Evolutionary conservation across 352 stramenopile genomes (phyloP).

Genomic region (Aphanomyces astaci): DNA sequence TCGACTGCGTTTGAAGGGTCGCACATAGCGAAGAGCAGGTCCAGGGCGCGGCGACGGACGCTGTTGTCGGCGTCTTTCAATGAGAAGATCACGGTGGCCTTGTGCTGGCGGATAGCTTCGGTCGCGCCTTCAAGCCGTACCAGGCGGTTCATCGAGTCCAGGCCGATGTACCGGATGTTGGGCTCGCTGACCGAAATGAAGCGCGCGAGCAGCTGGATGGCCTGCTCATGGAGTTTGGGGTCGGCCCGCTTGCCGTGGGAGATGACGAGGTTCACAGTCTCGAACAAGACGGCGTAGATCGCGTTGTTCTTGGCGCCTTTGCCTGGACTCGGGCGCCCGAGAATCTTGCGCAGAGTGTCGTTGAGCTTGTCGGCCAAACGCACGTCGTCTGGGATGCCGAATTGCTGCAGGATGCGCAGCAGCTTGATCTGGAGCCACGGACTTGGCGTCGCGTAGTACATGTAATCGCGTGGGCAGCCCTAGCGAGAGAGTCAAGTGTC

Average conservation of each 20-base stretch:
- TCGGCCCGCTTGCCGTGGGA: conserved; percentile 84
- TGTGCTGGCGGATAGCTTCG: conserved; percentile 89
- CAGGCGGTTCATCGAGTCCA: conserved; percentile 95
- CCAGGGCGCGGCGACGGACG: conserved; percentile 90
- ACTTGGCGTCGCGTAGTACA: conserved; percentile 96
- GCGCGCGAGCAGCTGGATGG: conserved; percentile 90
- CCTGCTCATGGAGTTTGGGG: conserved; percentile 81
- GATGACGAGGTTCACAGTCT: conserved; percentile 97
- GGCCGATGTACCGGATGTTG: conserved; percentile 97
- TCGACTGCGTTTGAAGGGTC: conserved; percentile 91
- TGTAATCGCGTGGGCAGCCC: conserved; percentile 89
- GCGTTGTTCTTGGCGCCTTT: conserved; percentile 93
- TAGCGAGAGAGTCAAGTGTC: not conserved
- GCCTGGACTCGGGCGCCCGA: conserved; percentile 79
- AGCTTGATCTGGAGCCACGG: conserved; percentile 94
- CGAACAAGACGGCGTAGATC: conserved; percentile 94
- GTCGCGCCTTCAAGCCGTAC: conserved; percentile 81
- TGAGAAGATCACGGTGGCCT: conserved; percentile 92
- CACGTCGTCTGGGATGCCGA: conserved; percentile 62
- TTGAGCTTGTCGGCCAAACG: conserved; percentile 67
- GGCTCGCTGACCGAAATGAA: conserved; percentile 97
- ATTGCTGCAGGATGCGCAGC: conserved; percentile 91
- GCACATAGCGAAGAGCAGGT: conserved; percentile 98
- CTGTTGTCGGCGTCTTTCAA: conserved; percentile 96
- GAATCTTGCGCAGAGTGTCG: conserved; percentile 87